Percentiles rank a stretch among this genome's conserved stretches.
phyloP scores from a whole-genome alignment of 805 yeast genomes.

The Kuraishia molischiana region DNA sequence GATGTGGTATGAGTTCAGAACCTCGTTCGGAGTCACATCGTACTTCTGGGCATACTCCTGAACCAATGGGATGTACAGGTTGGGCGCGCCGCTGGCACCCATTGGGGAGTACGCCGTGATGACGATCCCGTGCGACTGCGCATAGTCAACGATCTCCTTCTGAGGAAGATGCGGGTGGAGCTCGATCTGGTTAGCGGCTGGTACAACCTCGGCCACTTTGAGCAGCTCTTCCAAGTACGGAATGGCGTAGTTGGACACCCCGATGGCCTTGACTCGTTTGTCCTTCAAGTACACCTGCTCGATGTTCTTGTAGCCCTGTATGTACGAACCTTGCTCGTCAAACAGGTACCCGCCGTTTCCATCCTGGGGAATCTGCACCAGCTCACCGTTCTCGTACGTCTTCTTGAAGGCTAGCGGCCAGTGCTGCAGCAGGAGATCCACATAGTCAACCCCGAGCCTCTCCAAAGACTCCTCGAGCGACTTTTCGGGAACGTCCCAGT shows the following conservation, averaged over 20 bases:
- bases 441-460: conserved; percentile 33
- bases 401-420: conserved; percentile 37
- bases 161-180: conserved; percentile 33
- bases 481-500: conserved; percentile 27
- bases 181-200: conserved; percentile 48
- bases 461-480: conserved; percentile 30
- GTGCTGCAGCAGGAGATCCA: conserved; percentile 36
- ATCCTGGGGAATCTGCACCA: conserved; percentile 72
- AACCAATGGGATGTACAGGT: conserved; percentile 39
- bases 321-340: conserved; percentile 46
- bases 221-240: conserved; percentile 28
- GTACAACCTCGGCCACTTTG: conserved; percentile 34
- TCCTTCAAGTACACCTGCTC: not conserved
- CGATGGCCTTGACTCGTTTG: conserved; percentile 33
- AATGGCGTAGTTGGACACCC: conserved; percentile 45
- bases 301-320: conserved; percentile 38
- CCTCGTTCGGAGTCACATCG: conserved; percentile 39
- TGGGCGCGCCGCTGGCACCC: conserved; percentile 60
- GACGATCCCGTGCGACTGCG: conserved; percentile 24
- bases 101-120: conserved; percentile 53
- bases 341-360: conserved; percentile 66
- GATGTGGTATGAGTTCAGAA: conserved; percentile 55
- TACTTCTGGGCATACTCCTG: conserved; percentile 48
- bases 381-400: conserved; percentile 24
- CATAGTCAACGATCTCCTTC: conserved; percentile 28